Base-by-base conservation (phyloP, 2,329 filamentous ascomycete genomes). In the Venturia aucupariae region DNA sequence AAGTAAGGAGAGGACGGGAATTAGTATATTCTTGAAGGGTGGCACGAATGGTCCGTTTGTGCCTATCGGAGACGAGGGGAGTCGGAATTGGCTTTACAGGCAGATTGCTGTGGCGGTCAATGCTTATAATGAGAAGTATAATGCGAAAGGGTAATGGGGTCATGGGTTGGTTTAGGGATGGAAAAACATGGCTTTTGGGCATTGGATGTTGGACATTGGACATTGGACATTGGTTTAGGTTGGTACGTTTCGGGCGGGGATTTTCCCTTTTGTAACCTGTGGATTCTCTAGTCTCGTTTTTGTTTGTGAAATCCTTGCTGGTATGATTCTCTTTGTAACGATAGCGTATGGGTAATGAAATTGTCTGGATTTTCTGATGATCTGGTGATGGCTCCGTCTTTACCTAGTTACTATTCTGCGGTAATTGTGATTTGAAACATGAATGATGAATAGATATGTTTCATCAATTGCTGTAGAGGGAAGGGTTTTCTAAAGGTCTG, bases 31-130 rank as follows among this genome's bases (percentile, higher is more conserved):
- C 59, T 78, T 97, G 68, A 89, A 96, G 69, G 93, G 92, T 13
- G 93, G 92, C 3, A 90, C 88, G 2, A 96, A 96, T 73, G 94
- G 94, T 0, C 94, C 94, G 2, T 99, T 97, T 72, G 87, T 99
- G 7, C 94, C 94, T 0, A 89, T 97, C 6, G 88, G 86, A n/a
- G 92, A 96, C 71, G 93, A 97, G 75, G 90, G 87, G 66, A 80
- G 79, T 59, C 76, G 85, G 71, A 87, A 88, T 71, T 88, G 85
- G 85, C 75, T 88, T 68, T 88, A 88, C 69, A 79, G 76, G 68
- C 85, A 87, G 75, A 84, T 88, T 72, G 85, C 84, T 61, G 78
- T 88, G 73, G 85, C 84, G 68, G 85, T 87, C 39, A 87, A 86
- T 77, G 84, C 85, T 63, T 87, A 85, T 73, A 87, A 87, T 71